These are phyloP conservation scores for Aspergillus novofumigatus DNA, from an alignment of 2,329 filamentous ascomycete species.

Conservation along the genomic window DNA sequence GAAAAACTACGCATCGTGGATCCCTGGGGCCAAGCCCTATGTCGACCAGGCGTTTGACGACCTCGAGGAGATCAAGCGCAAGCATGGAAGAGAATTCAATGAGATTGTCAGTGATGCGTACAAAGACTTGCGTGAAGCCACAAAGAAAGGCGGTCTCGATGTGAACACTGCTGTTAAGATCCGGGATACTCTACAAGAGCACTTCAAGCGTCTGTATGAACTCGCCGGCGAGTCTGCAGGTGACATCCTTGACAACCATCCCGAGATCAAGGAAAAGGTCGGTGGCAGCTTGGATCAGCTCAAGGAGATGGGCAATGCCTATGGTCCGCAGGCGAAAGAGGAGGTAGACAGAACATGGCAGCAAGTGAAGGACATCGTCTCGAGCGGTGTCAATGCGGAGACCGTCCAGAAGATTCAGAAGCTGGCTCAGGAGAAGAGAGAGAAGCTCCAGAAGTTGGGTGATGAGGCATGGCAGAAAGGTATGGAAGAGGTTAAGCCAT, in stretches of 20 bases:
- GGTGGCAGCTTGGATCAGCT: slow-evolving; percentile 65
- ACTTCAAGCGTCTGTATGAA: slow-evolving; percentile 56
- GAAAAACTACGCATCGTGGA: slow-evolving; percentile 65
- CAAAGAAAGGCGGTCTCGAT: slow-evolving; percentile 57
- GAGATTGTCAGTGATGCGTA: slow-evolving; percentile 65
- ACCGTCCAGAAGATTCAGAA: slow-evolving; percentile 54
- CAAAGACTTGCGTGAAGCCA: slow-evolving; percentile 59
- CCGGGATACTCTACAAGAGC: slow-evolving; percentile 60
- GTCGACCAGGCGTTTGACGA: slow-evolving; percentile 68
- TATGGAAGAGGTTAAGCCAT: slow-evolving; percentile 65
- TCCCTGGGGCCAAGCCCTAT: slow-evolving; percentile 66
- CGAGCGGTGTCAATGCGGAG: slow-evolving; percentile 54
- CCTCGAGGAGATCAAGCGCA: slow-evolving; percentile 62
- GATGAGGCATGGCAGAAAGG: slow-evolving; percentile 71
- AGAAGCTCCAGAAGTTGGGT: slow-evolving; percentile 63
- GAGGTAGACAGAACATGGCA: slow-evolving; percentile 68
- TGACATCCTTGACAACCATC: slow-evolving; percentile 70
- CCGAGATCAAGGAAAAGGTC: slow-evolving; percentile 66
- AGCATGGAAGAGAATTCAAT: slow-evolving; percentile 67
- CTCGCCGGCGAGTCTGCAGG: slow-evolving; percentile 60
- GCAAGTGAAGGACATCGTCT: slow-evolving; percentile 61
- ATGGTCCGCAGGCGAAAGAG: slow-evolving; percentile 73
- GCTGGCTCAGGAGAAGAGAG: slow-evolving; percentile 65
- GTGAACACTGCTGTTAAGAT: slow-evolving; percentile 59
- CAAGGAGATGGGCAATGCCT: slow-evolving; percentile 64